Evolutionary conservation across 78 protist genomes (phyloP).

Genomic region (Mastigamoeba balamuthi): DNA sequence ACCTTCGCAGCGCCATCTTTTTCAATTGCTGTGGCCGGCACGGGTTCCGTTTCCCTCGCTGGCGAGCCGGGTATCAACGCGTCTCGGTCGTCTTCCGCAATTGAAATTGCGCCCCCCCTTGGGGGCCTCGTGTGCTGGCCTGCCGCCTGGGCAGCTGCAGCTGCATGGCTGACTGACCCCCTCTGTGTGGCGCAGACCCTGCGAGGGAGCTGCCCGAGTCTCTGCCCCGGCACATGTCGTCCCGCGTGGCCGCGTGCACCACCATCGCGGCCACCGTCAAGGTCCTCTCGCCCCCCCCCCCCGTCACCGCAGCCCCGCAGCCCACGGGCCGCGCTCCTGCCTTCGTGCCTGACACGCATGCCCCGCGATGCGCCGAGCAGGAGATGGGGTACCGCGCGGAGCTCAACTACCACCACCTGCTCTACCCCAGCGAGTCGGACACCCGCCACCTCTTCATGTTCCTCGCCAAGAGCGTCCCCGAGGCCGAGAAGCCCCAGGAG

Average conservation of each 20-base stretch:
- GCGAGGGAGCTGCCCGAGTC: background rate
- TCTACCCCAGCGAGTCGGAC: constrained; percentile 51
- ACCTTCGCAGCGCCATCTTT: background rate
- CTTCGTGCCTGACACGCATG: no score
- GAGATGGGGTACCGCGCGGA: constrained; percentile 45
- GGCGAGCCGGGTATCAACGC: no score
- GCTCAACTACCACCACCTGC: constrained; percentile 39
- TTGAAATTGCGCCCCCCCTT: background rate
- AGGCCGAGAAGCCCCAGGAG: constrained; percentile 3
- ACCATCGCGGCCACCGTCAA: background rate
- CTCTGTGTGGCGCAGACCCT: background rate
- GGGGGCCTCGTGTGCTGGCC: background rate
- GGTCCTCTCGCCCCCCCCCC: no score
- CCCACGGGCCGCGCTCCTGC: no score
- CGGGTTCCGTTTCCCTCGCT: no score
- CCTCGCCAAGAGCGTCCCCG: constrained; percentile 32
- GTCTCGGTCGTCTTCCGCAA: background rate
- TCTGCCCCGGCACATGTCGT: background rate
- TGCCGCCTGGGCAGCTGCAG: no score
- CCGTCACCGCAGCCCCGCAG: no score
- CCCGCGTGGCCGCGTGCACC: background rate
- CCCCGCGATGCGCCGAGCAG: no score
- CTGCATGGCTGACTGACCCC: no score
- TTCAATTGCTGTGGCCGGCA: no score
- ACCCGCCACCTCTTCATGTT: constrained; percentile 31